These are phyloP conservation scores for Bromus sterilis DNA, from an alignment of 176 grass and related monocot species.

Conservation along the genomic window DNA sequence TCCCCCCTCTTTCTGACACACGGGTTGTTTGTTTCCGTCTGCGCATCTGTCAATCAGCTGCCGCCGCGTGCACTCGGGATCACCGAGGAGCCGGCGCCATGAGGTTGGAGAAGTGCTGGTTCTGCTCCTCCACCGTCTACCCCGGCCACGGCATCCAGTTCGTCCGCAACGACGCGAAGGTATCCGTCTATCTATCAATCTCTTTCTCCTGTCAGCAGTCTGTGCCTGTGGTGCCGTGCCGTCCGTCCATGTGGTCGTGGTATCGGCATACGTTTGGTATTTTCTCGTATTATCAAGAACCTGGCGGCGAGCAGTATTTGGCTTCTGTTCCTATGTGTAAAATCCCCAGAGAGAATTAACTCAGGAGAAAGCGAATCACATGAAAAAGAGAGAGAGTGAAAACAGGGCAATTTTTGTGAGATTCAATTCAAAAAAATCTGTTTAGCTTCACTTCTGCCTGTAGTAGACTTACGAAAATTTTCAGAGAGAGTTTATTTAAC, in stretches of 20 bases:
- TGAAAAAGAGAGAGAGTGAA: no score
- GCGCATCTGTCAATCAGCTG: background rate
- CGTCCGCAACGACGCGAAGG: conserved; percentile 95
- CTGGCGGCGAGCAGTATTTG: background rate
- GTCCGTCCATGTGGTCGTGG: background rate
- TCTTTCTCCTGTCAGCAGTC: background rate
- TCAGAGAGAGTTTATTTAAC: background rate
- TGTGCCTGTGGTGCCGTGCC: background rate
- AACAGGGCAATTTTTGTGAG: no score
- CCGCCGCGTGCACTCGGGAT: no score
- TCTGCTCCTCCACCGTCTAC: conserved; percentile 44
- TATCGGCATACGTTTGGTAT: background rate
- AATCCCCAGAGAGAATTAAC: no score
- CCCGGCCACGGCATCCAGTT: conserved; percentile 93
- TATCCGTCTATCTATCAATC: background rate
- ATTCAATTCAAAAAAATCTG: no score
- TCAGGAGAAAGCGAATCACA: no score
- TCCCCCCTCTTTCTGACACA: background rate
- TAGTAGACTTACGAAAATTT: background rate
- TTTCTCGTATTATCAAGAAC: background rate
- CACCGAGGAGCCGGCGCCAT: conserved; percentile 33
- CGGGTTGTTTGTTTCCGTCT: background rate
- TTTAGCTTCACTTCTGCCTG: background rate
- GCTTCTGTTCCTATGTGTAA: no score
- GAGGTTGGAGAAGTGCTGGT: conserved; percentile 99